phyloP scores from a whole-genome alignment of 1,139 yeast genomes.

The Blastobotrys persicus region DNA sequence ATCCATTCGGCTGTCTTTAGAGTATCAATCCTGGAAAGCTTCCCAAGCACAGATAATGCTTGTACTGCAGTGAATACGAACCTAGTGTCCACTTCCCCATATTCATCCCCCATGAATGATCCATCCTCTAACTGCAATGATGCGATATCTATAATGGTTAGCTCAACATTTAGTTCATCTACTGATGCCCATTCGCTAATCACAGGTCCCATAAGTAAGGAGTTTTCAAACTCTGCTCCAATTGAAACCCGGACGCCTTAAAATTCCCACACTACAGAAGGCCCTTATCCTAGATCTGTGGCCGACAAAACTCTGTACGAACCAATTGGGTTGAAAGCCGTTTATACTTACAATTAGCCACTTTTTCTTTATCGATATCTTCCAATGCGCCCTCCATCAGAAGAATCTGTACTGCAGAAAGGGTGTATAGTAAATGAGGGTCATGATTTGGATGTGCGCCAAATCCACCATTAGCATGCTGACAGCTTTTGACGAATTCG shows the following conservation, averaged over 20 bases:
- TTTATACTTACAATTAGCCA: slow-evolving; percentile 41
- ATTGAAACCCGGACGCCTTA: no score
- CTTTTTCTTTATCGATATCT: slow-evolving; percentile 36
- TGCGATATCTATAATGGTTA: slow-evolving; percentile 40
- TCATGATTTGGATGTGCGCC: slow-evolving; percentile 90
- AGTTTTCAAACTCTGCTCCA: no score
- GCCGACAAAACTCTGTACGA: no score
- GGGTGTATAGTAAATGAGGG: slow-evolving; percentile 81
- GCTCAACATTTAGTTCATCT: no score
- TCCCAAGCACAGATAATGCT: slow-evolving; percentile 65
- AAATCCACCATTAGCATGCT: slow-evolving; percentile 67
- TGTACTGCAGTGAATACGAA: slow-evolving; percentile 83
- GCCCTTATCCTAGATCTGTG: no score
- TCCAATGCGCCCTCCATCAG: slow-evolving; percentile 62
- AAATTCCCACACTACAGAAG: no score
- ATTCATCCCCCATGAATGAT: slow-evolving; percentile 81
- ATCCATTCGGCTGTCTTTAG: slow-evolving; percentile 68
- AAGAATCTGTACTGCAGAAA: slow-evolving; percentile 81
- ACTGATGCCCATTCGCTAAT: no score
- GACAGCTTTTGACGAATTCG: slow-evolving; percentile 66
- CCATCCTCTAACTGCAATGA: slow-evolving; percentile 74
- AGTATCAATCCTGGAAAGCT: slow-evolving; percentile 56
- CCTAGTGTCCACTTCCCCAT: slow-evolving; percentile 91
- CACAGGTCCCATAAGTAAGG: no score
- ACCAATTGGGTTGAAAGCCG: neutral